These are phyloP conservation scores for Coriolopsis trogii DNA, from an alignment of 1,284 basidiomycete genomes.

Conservation along the genomic window DNA sequence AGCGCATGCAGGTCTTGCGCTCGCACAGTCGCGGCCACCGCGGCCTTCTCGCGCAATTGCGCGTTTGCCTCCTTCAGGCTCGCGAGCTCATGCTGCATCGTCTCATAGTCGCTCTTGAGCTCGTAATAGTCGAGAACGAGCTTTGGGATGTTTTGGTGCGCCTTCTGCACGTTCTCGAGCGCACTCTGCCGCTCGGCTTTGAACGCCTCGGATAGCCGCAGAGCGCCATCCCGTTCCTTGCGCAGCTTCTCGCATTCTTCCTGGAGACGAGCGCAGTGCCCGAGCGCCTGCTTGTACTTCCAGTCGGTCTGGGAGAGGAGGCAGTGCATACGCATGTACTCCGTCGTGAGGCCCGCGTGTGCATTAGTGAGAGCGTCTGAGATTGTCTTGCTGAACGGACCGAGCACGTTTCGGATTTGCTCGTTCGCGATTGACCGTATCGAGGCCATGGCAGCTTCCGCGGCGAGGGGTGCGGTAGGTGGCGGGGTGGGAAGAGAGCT, in stretches of 20 bases:
- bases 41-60: slow-evolving; percentile 14
- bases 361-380: neutral
- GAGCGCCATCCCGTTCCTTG: neutral
- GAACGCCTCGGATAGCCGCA: neutral
- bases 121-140: slow-evolving; percentile 9
- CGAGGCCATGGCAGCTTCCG: neutral
- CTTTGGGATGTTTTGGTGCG: slow-evolving; percentile 11
- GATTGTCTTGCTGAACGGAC: slow-evolving; percentile 4
- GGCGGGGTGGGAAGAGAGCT: neutral
- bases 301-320: neutral
- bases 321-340: slow-evolving; percentile 1
- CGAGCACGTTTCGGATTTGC: neutral
- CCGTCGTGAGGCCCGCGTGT: slow-evolving; percentile 2
- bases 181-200: neutral
- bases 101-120: slow-evolving; percentile 6
- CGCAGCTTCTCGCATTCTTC: neutral
- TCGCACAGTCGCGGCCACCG: no score
- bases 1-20: no score
- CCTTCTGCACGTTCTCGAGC: slow-evolving; percentile 1
- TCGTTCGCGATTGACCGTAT: no score
- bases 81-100: slow-evolving; percentile 3
- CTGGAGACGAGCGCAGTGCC: neutral
- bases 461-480: neutral
- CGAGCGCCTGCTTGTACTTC: neutral
- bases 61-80: slow-evolving; percentile 11